Percentiles rank a stretch among this genome's conserved stretches.
phyloP scores from a whole-genome alignment of 768 basidiomycete species.

The Leccinellum rugosiceps region DNA sequence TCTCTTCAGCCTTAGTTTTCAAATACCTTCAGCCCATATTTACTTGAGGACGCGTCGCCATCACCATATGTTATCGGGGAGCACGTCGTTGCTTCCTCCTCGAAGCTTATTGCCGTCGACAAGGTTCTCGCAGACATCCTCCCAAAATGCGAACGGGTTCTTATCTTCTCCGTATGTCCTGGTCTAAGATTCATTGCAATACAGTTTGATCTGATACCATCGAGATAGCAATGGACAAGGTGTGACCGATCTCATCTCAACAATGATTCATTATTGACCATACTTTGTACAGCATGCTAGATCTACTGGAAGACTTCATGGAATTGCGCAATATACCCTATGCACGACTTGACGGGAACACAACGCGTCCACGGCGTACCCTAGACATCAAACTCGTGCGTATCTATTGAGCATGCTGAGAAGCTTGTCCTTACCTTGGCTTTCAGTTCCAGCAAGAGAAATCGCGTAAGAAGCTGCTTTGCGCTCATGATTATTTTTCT shows the following conservation, averaged over 20 bases:
- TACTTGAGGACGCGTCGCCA: slow-evolving; percentile 48
- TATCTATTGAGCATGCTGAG: background rate
- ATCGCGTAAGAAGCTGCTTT: slow-evolving; percentile 41
- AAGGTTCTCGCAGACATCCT: slow-evolving; percentile 54
- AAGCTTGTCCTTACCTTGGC: slow-evolving; percentile 1
- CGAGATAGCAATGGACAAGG: slow-evolving; percentile 55
- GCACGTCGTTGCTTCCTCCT: slow-evolving; percentile 53
- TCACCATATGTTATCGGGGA: slow-evolving; percentile 50
- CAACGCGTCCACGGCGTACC: slow-evolving; percentile 49
- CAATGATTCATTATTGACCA: background rate
- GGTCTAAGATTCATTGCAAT: background rate
- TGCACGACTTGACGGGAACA: slow-evolving; percentile 58
- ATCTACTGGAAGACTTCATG: slow-evolving; percentile 67
- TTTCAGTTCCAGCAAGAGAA: slow-evolving; percentile 55
- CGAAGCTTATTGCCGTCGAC: slow-evolving; percentile 56
- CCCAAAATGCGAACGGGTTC: slow-evolving; percentile 57
- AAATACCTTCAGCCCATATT: slow-evolving; percentile 43
- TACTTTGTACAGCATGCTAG: slow-evolving; percentile 51
- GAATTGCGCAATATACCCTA: slow-evolving; percentile 54
- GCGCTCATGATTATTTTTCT: background rate
- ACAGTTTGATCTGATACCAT: slow-evolving; percentile 9
- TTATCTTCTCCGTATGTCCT: slow-evolving; percentile 61
- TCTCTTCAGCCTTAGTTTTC: background rate
- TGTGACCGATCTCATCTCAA: slow-evolving; percentile 14
- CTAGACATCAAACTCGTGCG: slow-evolving; percentile 56